phyloP scores from a whole-genome alignment of 192 early-diverging fungal genomes.

The Coemansia sp. region DNA sequence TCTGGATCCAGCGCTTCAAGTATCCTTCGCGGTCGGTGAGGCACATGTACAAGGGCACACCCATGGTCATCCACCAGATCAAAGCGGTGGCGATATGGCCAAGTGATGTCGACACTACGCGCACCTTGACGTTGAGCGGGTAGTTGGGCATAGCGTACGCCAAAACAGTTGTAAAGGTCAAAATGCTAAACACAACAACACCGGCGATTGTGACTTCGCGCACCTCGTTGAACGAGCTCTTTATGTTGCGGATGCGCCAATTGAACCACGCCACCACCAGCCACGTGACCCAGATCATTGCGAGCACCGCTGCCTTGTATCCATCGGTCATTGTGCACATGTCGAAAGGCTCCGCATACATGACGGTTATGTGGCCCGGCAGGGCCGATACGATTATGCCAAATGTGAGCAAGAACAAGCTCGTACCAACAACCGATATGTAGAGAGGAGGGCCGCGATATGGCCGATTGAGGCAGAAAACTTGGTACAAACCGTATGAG shows the following conservation, averaged over 20 bases:
- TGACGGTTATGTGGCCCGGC: slow-evolving; percentile 10
- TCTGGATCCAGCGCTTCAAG: slow-evolving; percentile 25
- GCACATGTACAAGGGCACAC: slow-evolving; percentile 30
- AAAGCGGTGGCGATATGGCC: slow-evolving; percentile 33
- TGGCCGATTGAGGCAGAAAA: neutral
- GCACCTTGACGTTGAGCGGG: slow-evolving; percentile 18
- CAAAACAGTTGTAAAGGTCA: slow-evolving; percentile 40
- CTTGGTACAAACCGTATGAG: neutral
- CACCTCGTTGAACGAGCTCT: slow-evolving; percentile 54
- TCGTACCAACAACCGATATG: slow-evolving; percentile 8
- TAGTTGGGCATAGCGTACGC: slow-evolving; percentile 28
- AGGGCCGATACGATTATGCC: slow-evolving; percentile 38
- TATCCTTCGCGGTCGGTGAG: slow-evolving; percentile 22
- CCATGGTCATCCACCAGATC: slow-evolving; percentile 50
- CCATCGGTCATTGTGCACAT: slow-evolving; percentile 32
- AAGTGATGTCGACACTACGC: slow-evolving; percentile 34
- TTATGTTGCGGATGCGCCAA: slow-evolving; percentile 52
- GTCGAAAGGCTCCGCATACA: slow-evolving; percentile 17
- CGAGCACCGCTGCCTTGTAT: slow-evolving; percentile 39
- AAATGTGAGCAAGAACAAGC: slow-evolving; percentile 17
- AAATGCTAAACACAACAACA: slow-evolving; percentile 22
- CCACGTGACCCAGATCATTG: slow-evolving; percentile 40
- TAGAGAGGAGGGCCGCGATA: neutral
- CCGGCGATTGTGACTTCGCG: slow-evolving; percentile 38
- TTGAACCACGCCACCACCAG: slow-evolving; percentile 20